phyloP scores from a whole-genome alignment of 305 asterid species.

The Salvia sclarea region DNA sequence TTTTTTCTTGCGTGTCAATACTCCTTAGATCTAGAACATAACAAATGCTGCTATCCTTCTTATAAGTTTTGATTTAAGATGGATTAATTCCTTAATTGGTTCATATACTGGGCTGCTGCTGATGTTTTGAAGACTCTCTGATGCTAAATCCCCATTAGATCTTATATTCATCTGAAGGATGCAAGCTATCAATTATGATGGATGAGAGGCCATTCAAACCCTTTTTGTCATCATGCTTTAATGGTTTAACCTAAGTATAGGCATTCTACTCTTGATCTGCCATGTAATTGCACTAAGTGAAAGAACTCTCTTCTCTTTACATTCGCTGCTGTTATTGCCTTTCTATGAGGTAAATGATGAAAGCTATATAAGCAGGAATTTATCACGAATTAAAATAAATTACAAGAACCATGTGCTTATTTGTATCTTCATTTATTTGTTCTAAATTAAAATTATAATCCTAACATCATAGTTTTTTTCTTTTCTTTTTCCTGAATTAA shows the following conservation, averaged over 20 bases:
- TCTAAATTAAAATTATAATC: background rate
- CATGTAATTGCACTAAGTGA: slow-evolving; percentile 23
- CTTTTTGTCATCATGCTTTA: slow-evolving; percentile 27
- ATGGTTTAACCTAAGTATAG: slow-evolving; percentile 16
- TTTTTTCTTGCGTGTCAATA: slow-evolving; percentile 1
- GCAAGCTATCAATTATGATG: slow-evolving; percentile 18
- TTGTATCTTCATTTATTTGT: background rate
- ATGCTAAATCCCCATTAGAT: slow-evolving; percentile 25
- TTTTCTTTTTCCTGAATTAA: too few species aligned
- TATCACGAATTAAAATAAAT: slow-evolving; percentile 16
- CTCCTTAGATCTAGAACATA: slow-evolving; percentile 27
- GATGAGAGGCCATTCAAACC: slow-evolving; percentile 25
- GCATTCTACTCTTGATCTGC: slow-evolving; percentile 31
- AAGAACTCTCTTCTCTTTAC: slow-evolving; percentile 26
- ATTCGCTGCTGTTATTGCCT: slow-evolving; percentile 23
- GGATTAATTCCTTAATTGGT: slow-evolving; percentile 23
- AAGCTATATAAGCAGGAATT: slow-evolving; percentile 3
- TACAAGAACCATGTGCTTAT: background rate
- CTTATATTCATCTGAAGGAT: slow-evolving; percentile 22
- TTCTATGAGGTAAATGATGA: slow-evolving; percentile 30
- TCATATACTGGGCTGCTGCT: slow-evolving; percentile 16
- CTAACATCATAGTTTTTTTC: too few species aligned
- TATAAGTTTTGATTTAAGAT: slow-evolving; percentile 24
- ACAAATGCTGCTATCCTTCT: slow-evolving; percentile 16
- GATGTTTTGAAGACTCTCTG: slow-evolving; percentile 33